phyloP scores from a whole-genome alignment of 2,329 filamentous ascomycete genomes.

The Botrytis fabae region DNA sequence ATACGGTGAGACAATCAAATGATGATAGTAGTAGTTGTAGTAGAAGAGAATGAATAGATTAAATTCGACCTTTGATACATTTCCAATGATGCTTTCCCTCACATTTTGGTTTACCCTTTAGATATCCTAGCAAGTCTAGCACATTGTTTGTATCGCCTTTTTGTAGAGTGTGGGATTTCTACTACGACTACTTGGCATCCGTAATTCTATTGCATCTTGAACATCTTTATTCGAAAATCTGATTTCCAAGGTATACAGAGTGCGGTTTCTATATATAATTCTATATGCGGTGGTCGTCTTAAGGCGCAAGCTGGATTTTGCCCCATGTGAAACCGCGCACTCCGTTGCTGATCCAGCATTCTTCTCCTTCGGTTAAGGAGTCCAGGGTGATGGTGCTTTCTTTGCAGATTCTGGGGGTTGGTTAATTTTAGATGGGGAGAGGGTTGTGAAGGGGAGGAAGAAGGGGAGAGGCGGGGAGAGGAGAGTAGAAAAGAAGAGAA shows the following conservation, averaged over 20 bases:
- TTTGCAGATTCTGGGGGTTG: constrained; percentile 52
- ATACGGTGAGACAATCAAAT: background rate
- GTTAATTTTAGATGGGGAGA: background rate
- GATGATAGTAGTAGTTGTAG: no score
- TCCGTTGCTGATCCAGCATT: constrained; percentile 87
- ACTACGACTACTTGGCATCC: background rate
- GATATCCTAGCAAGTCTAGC: background rate
- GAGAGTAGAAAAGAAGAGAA: background rate
- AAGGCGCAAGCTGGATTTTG: constrained; percentile 33
- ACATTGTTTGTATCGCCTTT: background rate
- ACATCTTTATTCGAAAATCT: no score
- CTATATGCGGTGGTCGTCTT: background rate
- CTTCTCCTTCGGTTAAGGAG: constrained; percentile 69
- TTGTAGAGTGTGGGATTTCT: background rate
- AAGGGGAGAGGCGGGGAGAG: background rate
- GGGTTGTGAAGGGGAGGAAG: no score
- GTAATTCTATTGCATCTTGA: background rate
- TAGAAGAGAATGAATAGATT: background rate
- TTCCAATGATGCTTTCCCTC: background rate
- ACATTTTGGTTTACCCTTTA: background rate
- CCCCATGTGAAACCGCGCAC: constrained; percentile 73
- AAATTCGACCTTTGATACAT: background rate
- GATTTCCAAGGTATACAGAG: no score
- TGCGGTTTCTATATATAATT: no score
- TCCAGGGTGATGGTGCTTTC: constrained; percentile 62